Conservation (phyloP, 2,329 filamentous ascomycete genomes). For the Aspergillus sp. region DNA sequence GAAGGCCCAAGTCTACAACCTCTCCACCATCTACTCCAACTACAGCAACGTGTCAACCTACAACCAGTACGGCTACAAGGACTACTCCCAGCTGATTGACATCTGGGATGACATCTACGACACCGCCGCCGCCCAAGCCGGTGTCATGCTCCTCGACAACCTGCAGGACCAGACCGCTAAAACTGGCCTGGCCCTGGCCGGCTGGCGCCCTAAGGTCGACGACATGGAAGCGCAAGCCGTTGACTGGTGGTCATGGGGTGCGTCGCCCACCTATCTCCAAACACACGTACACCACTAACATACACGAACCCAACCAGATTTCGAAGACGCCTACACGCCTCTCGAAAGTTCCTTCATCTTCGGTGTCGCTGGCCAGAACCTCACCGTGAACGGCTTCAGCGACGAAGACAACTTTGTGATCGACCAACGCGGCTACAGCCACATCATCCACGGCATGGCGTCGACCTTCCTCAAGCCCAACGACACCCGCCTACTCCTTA, state of each 20-base stretch:
- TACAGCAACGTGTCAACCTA: constrained; percentile 61
- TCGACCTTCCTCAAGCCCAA: constrained; percentile 57
- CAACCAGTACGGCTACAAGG: constrained; percentile 55
- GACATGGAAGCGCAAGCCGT: constrained; percentile 60
- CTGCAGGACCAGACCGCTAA: constrained; percentile 62
- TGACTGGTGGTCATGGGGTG: constrained; percentile 55
- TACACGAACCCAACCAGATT: constrained; percentile 28
- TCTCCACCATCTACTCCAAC: constrained; percentile 60
- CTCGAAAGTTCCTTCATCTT: constrained; percentile 60
- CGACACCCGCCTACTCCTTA: constrained; percentile 62
- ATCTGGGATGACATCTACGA: constrained; percentile 53
- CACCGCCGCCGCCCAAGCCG: constrained; percentile 54
- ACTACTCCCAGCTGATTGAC: constrained; percentile 55
- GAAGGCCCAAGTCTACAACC: constrained; percentile 57
- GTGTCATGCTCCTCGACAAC: constrained; percentile 58
- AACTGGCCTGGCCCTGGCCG: constrained; percentile 58
- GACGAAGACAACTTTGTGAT: constrained; percentile 63
- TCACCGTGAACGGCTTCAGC: constrained; percentile 62
- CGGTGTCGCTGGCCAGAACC: constrained; percentile 56
- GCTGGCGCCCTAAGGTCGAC: constrained; percentile 59
- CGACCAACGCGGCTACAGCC: constrained; percentile 63
- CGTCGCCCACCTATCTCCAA: neutral
- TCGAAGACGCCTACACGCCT: constrained; percentile 59
- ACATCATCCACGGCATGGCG: constrained; percentile 59
- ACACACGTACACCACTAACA: neutral